A percentile compares a stretch with the other conserved stretches of the same genome.
Evolutionary conservation across 139 green algal genomes (phyloP).

Genomic region (Chlamydomonas applanata): DNA sequence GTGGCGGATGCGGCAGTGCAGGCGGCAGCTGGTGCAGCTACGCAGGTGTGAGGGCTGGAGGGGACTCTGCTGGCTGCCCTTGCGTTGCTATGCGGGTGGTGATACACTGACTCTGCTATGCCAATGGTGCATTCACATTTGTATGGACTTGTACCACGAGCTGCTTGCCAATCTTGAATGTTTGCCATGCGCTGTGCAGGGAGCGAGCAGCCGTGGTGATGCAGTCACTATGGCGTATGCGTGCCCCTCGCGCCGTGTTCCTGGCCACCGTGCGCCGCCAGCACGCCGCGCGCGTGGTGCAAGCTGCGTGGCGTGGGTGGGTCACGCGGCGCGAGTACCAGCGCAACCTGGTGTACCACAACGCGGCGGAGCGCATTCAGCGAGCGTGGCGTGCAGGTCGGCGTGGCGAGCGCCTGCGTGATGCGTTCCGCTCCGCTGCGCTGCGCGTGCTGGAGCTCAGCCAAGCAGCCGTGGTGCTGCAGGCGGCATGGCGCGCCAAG

Average conservation of each 20-base stretch:
- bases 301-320: slow-evolving; percentile 4
- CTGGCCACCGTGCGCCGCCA: slow-evolving; percentile 12
- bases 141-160: neutral
- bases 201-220: slow-evolving; percentile 8
- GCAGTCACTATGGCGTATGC: slow-evolving; percentile 17
- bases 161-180: neutral
- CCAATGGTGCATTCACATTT: neutral
- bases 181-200: neutral
- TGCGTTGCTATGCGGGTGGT: too few relatives aligned
- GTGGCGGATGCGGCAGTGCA: neutral
- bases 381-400: slow-evolving; percentile 19
- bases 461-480: slow-evolving; percentile 15
- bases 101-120: too few relatives aligned
- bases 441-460: slow-evolving; percentile 4
- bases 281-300: slow-evolving; percentile 4
- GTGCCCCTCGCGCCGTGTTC: neutral
- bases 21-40: neutral
- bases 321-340: neutral
- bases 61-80: too few relatives aligned
- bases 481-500: slow-evolving; percentile 21
- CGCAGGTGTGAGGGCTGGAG: too few relatives aligned
- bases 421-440: slow-evolving; percentile 7
- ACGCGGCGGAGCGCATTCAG: slow-evolving; percentile 4
- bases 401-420: neutral
- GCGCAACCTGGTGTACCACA: neutral